A percentile compares a stretch with the other conserved stretches of the same genome.
Evolutionary conservation across 2,329 filamentous ascomycete genomes (phyloP).

Genomic region (Hypoxylon sp.): DNA sequence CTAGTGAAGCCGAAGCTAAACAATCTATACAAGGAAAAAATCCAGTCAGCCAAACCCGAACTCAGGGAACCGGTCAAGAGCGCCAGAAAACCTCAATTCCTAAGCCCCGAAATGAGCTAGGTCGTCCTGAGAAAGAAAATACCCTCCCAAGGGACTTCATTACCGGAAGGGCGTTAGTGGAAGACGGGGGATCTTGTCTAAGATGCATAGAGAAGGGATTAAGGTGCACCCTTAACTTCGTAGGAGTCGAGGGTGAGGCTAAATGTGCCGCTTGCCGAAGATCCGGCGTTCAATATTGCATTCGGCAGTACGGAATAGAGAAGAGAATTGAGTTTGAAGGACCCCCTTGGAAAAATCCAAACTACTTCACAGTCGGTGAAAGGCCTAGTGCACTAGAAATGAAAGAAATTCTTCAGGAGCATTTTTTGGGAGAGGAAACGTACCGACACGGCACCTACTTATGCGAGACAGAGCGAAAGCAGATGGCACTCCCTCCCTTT

Average conservation of each 20-base stretch:
- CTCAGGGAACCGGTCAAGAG: not conserved
- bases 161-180: slow-evolving; percentile 40
- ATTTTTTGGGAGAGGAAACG: slow-evolving; percentile 24
- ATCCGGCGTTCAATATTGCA: slow-evolving; percentile 35
- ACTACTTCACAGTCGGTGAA: slow-evolving; percentile 39
- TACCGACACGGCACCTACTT: slow-evolving; percentile 35
- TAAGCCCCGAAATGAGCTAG: not conserved
- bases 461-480: slow-evolving; percentile 2
- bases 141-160: slow-evolving; percentile 23
- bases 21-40: not conserved
- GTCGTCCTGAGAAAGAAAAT: not conserved
- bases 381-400: slow-evolving; percentile 15
- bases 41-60: not conserved
- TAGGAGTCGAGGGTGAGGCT: slow-evolving; percentile 30
- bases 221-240: slow-evolving; percentile 45
- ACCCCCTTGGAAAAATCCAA: slow-evolving; percentile 46
- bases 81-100: not conserved
- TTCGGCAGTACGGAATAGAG: slow-evolving; percentile 31
- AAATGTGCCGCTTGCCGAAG: slow-evolving; percentile 47
- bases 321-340: slow-evolving; percentile 23
- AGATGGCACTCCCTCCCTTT: slow-evolving; percentile 40
- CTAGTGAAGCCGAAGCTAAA: not conserved
- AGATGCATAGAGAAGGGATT: slow-evolving; percentile 45
- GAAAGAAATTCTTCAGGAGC: slow-evolving; percentile 37
- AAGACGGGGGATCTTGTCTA: slow-evolving; percentile 42